Evolutionary conservation across 1,284 basidiomycete species (phyloP), one percentile per base, ranked within the genome.

Genomic region (Cutaneotrichosporon dermatis): DNA sequence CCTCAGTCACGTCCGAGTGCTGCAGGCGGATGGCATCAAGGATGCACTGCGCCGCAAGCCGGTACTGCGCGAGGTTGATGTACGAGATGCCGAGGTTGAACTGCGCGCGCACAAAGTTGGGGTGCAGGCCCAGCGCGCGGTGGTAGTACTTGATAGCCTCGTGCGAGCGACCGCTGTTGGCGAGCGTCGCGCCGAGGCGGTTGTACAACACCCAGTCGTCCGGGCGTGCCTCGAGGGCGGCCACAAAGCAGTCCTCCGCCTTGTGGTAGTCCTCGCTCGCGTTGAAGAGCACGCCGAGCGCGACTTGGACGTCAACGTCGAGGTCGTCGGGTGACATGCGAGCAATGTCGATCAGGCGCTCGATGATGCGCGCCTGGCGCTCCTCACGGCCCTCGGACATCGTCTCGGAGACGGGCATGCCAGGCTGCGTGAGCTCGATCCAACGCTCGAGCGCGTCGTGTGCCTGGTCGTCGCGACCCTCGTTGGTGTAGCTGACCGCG

Each of bases 131-230:
- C 42, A 99, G 82, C 2, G 95, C 96, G 53, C 85, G 85, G 71
- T 88, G 85, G 77, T 99, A 99, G 77, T 92, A 97, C 65, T 88
- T 81, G 13, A 97, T 82, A 8, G 96, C 94, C 63, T 92, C 86
- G 45, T 85, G 85, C 15, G 90, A 85, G 53, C 83, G 83, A 0
- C 95, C 94, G 66, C 85, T 89, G 75, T 99, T 99, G 50, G 93
- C 93, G 73, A 97, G 86, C 2, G 94, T 98, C 13, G 95, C 95
- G 12, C 95, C 95, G 34, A 98, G 89, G 33, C 95, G 86, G 75
- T 99, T 99, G 79, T 93, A 97, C 63, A 99, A 78, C 51, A 95
- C 80, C 89, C 92, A 97, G 72, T 99, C 95, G 63, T 92, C 86
- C 1, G 94, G 95, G 58, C 92, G 83, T 51, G 91, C 88, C 15